Percentiles rank a stretch among this genome's conserved stretches.
phyloP scores from a whole-genome alignment of 2,329 filamentous ascomycete species.

The Incumbomyces delicatus region DNA sequence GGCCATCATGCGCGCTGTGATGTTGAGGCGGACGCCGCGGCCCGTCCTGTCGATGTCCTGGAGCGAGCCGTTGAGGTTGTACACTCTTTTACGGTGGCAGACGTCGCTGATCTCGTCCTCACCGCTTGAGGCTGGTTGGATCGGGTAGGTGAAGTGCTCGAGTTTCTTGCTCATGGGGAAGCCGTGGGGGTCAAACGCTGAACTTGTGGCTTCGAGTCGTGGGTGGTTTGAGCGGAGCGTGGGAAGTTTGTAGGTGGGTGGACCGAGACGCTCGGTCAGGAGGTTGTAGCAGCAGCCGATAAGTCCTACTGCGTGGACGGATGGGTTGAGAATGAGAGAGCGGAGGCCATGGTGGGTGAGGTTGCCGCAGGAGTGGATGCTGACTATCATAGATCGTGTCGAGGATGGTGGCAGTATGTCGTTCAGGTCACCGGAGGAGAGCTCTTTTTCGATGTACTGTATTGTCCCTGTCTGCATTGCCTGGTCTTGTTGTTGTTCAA shows the following conservation, averaged over 20 bases:
- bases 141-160: constrained; percentile 41
- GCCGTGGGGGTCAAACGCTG: constrained; percentile 73
- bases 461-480: constrained; percentile 24
- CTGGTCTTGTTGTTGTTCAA: background rate
- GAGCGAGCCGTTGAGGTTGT: background rate
- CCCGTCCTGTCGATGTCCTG: background rate
- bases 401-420: constrained; percentile 24
- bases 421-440: constrained; percentile 34
- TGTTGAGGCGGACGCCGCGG: constrained; percentile 70
- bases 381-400: constrained; percentile 61
- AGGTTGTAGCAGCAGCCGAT: constrained; percentile 98
- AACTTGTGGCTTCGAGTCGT: constrained; percentile 57
- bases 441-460: constrained; percentile 37
- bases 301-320: constrained; percentile 82
- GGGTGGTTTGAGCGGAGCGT: constrained; percentile 64
- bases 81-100: background rate
- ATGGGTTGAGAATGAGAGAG: constrained; percentile 72
- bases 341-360: constrained; percentile 90
- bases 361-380: constrained; percentile 94
- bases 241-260: constrained; percentile 76
- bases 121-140: too few relatives aligned
- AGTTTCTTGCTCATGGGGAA: constrained; percentile 83
- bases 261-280: constrained; percentile 77
- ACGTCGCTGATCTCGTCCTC: background rate
- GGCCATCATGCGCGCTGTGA: constrained; percentile 96